Percentiles rank a stretch among this genome's conserved stretches.
Evolutionary conservation across 139 green algal species (phyloP).

Genomic region (Mesotaenium endlicherianum): DNA sequence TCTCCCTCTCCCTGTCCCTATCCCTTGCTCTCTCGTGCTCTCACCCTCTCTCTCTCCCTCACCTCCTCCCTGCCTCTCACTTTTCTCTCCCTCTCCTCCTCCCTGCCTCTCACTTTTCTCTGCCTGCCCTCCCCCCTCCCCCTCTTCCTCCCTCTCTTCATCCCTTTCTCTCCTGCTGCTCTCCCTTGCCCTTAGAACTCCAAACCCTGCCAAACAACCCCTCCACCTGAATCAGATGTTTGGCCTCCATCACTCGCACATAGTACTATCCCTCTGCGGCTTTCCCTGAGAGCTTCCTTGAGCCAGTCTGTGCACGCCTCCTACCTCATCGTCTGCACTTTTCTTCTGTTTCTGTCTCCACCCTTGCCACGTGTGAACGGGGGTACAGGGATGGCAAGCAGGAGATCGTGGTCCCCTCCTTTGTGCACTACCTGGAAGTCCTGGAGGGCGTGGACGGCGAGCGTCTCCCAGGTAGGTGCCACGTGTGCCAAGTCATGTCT

Average conservation of each 20-base stretch:
- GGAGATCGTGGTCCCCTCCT: slow-evolving; percentile 91
- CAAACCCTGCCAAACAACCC: no score
- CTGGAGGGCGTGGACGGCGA: slow-evolving; percentile 79
- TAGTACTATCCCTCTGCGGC: neutral
- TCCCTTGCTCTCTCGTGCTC: neutral
- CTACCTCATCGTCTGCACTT: neutral
- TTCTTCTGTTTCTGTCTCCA: neutral
- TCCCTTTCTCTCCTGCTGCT: slow-evolving; percentile 5
- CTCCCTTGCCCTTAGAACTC: no score
- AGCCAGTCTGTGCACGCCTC: no score
- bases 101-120: slow-evolving; percentile 12
- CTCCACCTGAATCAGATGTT: no score
- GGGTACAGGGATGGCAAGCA: slow-evolving; percentile 76
- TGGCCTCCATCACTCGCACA: no score
- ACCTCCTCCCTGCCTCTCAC: neutral
- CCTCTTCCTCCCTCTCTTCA: neutral
- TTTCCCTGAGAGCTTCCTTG: neutral
- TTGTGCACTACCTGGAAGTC: slow-evolving; percentile 90
- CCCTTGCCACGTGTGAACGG: neutral
- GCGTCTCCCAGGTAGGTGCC: slow-evolving; percentile 57
- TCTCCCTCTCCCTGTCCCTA: neutral
- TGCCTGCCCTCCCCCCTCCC: slow-evolving; percentile 4
- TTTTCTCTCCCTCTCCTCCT: slow-evolving; percentile 14
- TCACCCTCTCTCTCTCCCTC: neutral
- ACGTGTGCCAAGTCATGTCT: no score